Evolutionary conservation across 75 land plant genomes (phyloP).

Genomic region (Sequoiadendron giganteum): DNA sequence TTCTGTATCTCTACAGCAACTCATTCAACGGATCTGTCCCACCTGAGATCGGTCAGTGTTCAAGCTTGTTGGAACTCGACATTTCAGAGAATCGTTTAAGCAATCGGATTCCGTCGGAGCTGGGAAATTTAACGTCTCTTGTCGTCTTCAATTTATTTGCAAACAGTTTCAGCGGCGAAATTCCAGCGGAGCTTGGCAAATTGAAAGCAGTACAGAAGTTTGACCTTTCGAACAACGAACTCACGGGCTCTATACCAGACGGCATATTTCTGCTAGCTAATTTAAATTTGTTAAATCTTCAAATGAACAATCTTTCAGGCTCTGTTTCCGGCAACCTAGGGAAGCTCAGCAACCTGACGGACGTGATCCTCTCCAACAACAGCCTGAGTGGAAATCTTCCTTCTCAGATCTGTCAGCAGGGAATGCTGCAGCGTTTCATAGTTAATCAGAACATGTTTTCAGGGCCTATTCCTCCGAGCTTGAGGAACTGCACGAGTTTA

Average conservation of each 20-base stretch:
- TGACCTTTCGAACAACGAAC: slow-evolving; percentile 16
- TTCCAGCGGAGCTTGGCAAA: slow-evolving; percentile 22
- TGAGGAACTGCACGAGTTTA: slow-evolving; percentile 15
- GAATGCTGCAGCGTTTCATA: background rate
- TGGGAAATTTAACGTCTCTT: slow-evolving; percentile 39
- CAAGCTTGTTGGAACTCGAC: slow-evolving; percentile 17
- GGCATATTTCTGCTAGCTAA: background rate
- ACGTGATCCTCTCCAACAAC: slow-evolving; percentile 3
- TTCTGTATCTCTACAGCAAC: slow-evolving; percentile 18
- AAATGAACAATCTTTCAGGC: slow-evolving; percentile 12
- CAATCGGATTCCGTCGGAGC: slow-evolving; percentile 21
- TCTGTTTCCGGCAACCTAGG: background rate
- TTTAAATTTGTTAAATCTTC: slow-evolving; percentile 13
- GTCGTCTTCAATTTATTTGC: background rate
- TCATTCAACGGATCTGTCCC: slow-evolving; percentile 16
- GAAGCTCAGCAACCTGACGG: background rate
- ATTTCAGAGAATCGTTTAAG: slow-evolving; percentile 15
- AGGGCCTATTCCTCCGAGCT: background rate
- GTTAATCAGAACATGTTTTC: background rate
- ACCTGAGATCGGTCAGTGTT: slow-evolving; percentile 15
- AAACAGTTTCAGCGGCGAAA: slow-evolving; percentile 6
- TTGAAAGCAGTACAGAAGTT: slow-evolving; percentile 9
- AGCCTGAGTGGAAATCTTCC: background rate
- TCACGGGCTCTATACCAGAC: slow-evolving; percentile 7
- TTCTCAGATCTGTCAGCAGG: background rate